Base-by-base conservation (phyloP, 23 red algal species). In the Gracilariopsis chorda region DNA sequence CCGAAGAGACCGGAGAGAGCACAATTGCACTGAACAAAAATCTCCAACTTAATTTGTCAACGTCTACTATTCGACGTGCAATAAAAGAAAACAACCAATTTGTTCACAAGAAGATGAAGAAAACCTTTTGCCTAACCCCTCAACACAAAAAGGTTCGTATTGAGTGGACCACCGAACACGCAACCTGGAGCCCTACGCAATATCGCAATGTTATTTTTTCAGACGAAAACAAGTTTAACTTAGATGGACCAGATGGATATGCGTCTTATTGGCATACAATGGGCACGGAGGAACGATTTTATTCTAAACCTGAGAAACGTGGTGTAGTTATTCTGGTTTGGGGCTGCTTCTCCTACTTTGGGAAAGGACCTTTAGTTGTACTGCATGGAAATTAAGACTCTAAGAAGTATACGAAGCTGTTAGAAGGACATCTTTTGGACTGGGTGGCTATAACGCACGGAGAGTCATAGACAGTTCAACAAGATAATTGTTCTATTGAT, bases 141-240 rank as follows among this genome's bases (percentile, higher is more conserved):
- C 49, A 55, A n/a, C 14, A 55, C n/a, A 55, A 55, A 55, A 14
- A 55, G 14, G 14, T 55, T 55, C 49, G 49, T n/a, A 14, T 55
- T 55, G 49, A 55, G n/a, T 55, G 49, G 49, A 55, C 16, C n/a
- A 55, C n/a, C 16, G 49, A 55, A 55, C 14, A 55, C 49, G n/a
- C n/a, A 55, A 55, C 14, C 16, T 55, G 14, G 14, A 55, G n/a
- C 16, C 14, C 49, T 16, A n/a, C 14, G n/a, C 16, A 55, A 55
- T 55, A n/a, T 14, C 49, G 49, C 16, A 16, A n/a, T 55, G n/a
- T 55, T 16, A 55, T 55, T 55, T 55, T 55, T 55, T 55, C 49
- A 55, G 1, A 80, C 76, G 45, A 80, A 0, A 80, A 80, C 9
- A 80, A 80, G 47, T 80, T 80, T 34, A 80, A 80, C 44, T 55